Evolutionary conservation across 192 early-diverging fungal species (phyloP).

Genomic region (Spizellomyces sp.): DNA sequence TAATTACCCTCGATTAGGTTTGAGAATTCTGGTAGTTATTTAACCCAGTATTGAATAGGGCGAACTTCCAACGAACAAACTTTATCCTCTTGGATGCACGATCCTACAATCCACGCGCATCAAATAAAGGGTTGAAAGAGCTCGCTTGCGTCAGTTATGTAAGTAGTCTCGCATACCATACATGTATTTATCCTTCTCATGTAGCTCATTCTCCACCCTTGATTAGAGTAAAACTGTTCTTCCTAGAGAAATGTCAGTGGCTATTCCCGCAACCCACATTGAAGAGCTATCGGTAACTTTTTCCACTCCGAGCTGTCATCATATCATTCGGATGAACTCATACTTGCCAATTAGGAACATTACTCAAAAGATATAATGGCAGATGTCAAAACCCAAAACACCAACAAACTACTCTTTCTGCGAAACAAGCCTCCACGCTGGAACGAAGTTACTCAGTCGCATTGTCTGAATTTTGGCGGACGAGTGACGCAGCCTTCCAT

Average conservation of each 20-base stretch:
- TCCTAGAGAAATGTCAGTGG: slow-evolving; percentile 59
- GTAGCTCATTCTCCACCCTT: background rate
- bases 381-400: slow-evolving; percentile 53
- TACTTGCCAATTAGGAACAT: slow-evolving; percentile 20
- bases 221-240: slow-evolving; percentile 55
- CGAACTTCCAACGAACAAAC: slow-evolving; percentile 59
- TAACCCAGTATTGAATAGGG: slow-evolving; percentile 24
- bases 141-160: slow-evolving; percentile 56
- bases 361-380: slow-evolving; percentile 54
- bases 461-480: slow-evolving; percentile 68
- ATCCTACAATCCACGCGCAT: slow-evolving; percentile 45
- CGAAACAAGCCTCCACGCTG: slow-evolving; percentile 66
- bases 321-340: background rate
- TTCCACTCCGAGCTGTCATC: background rate
- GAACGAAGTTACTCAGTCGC: slow-evolving; percentile 66
- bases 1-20: background rate
- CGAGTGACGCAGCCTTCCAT: slow-evolving; percentile 62
- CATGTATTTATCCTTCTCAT: slow-evolving; percentile 2
- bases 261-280: slow-evolving; percentile 48
- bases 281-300: slow-evolving; percentile 41
- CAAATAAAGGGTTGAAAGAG: slow-evolving; percentile 55
- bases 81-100: slow-evolving; percentile 58
- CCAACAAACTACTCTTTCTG: slow-evolving; percentile 55
- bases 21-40: too few relatives aligned
- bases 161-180: slow-evolving; percentile 12